phyloP scores from a whole-genome alignment of 768 basidiomycete species.

The Russula vinacea region DNA sequence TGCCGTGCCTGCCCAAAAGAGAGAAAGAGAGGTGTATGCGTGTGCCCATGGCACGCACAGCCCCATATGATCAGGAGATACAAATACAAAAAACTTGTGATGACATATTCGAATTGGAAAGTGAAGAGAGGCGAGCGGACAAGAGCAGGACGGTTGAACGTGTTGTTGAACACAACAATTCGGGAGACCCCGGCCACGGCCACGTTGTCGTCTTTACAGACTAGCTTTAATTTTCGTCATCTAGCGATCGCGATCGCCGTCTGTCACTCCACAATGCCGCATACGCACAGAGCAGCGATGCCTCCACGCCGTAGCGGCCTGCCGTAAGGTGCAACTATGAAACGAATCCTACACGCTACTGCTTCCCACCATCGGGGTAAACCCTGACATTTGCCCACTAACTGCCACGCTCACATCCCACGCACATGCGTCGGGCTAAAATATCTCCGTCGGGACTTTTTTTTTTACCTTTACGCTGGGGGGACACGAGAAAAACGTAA shows the following conservation, averaged over 20 bases:
- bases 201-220: slow-evolving; percentile 3
- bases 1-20: slow-evolving; percentile 1
- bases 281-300: no score
- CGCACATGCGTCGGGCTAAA: neutral
- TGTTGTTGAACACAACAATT: slow-evolving; percentile 7
- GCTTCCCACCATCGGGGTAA: neutral
- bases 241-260: slow-evolving; percentile 11
- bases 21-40: neutral
- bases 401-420: neutral
- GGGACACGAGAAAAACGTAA: neutral
- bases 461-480: neutral
- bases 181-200: slow-evolving; percentile 14
- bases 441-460: neutral
- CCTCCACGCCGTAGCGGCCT: neutral
- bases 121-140: neutral
- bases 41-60: neutral
- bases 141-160: slow-evolving; percentile 13
- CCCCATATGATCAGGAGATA: slow-evolving; percentile 4
- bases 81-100: slow-evolving; percentile 6
- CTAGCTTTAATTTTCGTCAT: slow-evolving; percentile 2
- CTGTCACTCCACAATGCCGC: neutral
- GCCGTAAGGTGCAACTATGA: neutral
- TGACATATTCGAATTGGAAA: slow-evolving; percentile 16
- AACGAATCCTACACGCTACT: neutral
- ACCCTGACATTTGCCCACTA: neutral